Evolutionary conservation across 2,329 filamentous ascomycete species (phyloP).

Genomic region (Claviceps pusilla): DNA sequence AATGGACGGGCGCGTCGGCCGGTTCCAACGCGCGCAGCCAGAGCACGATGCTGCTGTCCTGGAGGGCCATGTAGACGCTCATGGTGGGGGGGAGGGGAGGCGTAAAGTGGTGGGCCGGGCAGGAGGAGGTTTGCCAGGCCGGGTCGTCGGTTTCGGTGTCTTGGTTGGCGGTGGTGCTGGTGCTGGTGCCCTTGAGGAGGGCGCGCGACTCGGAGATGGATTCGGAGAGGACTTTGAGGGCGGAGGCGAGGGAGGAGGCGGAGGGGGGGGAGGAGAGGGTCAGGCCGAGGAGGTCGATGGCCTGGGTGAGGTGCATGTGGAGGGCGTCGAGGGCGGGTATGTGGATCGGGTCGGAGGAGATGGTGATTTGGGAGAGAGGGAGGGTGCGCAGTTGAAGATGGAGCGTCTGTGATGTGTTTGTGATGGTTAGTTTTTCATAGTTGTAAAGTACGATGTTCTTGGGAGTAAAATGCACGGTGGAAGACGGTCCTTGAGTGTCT

Average conservation of each 20-base stretch:
- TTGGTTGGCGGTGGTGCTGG: slow-evolving; percentile 5
- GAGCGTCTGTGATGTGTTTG: slow-evolving; percentile 40
- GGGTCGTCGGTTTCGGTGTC: slow-evolving; percentile 23
- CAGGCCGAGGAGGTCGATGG: slow-evolving; percentile 68
- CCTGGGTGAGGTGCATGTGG: slow-evolving; percentile 64
- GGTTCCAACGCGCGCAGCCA: slow-evolving; percentile 56
- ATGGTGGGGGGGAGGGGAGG: slow-evolving; percentile 41
- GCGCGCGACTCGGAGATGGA: slow-evolving; percentile 38
- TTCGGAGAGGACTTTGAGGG: slow-evolving; percentile 40
- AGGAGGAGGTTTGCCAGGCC: slow-evolving; percentile 30
- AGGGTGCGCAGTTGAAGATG: slow-evolving; percentile 62
- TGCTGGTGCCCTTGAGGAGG: slow-evolving; percentile 36
- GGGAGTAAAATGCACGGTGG: no score
- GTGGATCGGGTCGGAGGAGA: slow-evolving; percentile 37
- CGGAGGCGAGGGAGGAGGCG: slow-evolving; percentile 39
- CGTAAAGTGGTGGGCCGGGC: slow-evolving; percentile 27
- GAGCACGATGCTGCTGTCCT: slow-evolving; percentile 55
- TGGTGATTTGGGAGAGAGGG: slow-evolving; percentile 32
- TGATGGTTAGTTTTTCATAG: no score
- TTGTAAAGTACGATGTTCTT: no score
- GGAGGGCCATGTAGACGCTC: slow-evolving; percentile 58
- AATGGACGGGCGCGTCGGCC: slow-evolving; percentile 43
- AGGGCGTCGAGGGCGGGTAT: slow-evolving; percentile 58
- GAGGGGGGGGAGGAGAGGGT: slow-evolving; percentile 42
- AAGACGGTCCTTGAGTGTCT: no score